Evolutionary conservation across 805 yeast genomes (phyloP), one percentile per base, ranked within the genome.

Genomic region (Ogataea chonburiensis): DNA sequence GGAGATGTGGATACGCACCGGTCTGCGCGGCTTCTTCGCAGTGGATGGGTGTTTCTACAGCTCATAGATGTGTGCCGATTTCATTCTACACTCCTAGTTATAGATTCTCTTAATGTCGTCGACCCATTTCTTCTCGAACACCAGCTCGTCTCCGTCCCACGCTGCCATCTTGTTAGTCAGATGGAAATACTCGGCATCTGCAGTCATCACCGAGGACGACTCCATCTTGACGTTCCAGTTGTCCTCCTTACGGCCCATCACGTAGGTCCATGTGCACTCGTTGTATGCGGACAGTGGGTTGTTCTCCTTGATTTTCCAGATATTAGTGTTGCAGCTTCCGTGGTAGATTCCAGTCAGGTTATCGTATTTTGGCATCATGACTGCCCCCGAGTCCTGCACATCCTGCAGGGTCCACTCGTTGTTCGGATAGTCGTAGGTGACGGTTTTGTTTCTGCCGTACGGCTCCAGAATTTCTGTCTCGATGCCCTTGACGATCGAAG

Each of bases 21-120:
- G 71, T 5, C 61, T 79, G 0, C 50, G 46, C 22, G 88, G 86
- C 0, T 64, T 66, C 23, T 80, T 81, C 70, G 89, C 87, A 10
- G 64, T 58, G 18, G 91, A 83, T 56, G 89, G 89, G 2, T 81
- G 89, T 52, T 68, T 83, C 40, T 83, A 82, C 53, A 19, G 22
- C 22, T 7, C 7, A 10, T 19, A 10, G 10, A n/a, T n/a, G 22
- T 7, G 10, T 19, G 22, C 10, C 22, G 22, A 19, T 19, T 19
- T 7, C 7, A 19, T 7, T 19, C 22, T 19, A 19, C 68, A 67
- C 23, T n/a, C 12, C 56, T 58, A 61, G 5, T 55, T 42, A 40
- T 52, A 65, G 16, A 50, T 40, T 50, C 70, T 59, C 15, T 62
- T 55, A 38, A 67, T 63, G 2, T 37, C 42, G 39, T 63, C 59